Conservation (phyloP, 1,139 yeast species). For the Yamadazyma taylorii region DNA sequence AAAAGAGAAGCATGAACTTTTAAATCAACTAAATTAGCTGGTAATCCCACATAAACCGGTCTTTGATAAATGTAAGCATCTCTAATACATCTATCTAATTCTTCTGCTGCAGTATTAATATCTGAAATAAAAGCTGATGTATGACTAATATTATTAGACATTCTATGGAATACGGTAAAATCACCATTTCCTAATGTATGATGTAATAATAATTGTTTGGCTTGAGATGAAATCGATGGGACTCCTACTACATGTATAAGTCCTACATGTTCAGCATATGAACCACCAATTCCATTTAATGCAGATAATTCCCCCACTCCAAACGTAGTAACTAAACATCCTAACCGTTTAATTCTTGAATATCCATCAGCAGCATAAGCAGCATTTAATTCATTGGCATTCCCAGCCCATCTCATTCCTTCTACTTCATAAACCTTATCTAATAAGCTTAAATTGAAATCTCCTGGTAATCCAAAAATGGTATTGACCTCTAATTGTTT, state of each 20-base stretch:
- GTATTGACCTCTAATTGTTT: slow-evolving; percentile 41
- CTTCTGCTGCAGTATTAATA: slow-evolving; percentile 60
- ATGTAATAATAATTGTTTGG: slow-evolving; percentile 40
- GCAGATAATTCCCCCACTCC: slow-evolving; percentile 46
- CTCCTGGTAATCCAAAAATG: slow-evolving; percentile 46
- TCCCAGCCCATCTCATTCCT: slow-evolving; percentile 43
- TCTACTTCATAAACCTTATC: slow-evolving; percentile 41
- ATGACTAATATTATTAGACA: slow-evolving; percentile 64
- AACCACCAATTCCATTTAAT: slow-evolving; percentile 42
- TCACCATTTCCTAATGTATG: slow-evolving; percentile 50
- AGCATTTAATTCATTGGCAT: slow-evolving; percentile 45
- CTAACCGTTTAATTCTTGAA: slow-evolving; percentile 38
- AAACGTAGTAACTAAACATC: slow-evolving; percentile 41
- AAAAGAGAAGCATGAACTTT: slow-evolving; percentile 56
- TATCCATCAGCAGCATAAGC: slow-evolving; percentile 48
- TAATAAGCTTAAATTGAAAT: slow-evolving; percentile 37
- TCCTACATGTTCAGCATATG: slow-evolving; percentile 45
- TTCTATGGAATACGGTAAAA: slow-evolving; percentile 45
- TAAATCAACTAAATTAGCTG: slow-evolving; percentile 76
- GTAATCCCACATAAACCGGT: slow-evolving; percentile 82
- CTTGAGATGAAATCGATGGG: slow-evolving; percentile 39
- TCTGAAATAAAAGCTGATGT: slow-evolving; percentile 66
- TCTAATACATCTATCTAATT: slow-evolving; percentile 73
- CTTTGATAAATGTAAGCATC: slow-evolving; percentile 71
- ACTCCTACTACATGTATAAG: slow-evolving; percentile 42